Base-by-base conservation (phyloP, 768 basidiomycete species). In the Pleurotus djamor region DNA sequence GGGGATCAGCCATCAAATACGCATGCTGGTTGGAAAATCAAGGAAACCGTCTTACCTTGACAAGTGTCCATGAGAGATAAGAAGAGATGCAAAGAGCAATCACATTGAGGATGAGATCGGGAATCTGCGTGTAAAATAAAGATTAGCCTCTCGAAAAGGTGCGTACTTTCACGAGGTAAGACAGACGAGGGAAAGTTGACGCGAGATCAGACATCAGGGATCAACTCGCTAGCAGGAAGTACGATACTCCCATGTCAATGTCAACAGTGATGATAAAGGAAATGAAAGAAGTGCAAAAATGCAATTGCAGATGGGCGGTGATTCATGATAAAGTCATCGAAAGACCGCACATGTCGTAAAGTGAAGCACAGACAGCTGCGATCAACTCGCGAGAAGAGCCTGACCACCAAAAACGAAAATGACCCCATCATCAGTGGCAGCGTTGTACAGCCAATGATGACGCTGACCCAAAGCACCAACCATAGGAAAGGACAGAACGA, bases 21-120 rank as follows among this genome's bases (percentile, higher is more conserved):
- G 61, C 44, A 17, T 34, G 17, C 41, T 58, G 52, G 17, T 7
- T 51, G 5, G n/a, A 21, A 7, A 28, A 14, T 49, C n/a, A n/a
- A n/a, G 36, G 9, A 45, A 7, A 61, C 5, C 10, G 12, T 21
- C 66, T 4, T 55, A 81, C 81, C 64, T 72, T 74, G 41, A 82
- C 69, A 3, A 86, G 72, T 17, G 69, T 72, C 72, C 74, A 76
- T 3, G 82, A 83, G 2, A 85, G 68, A 61, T 72, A 78, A 4
- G 55, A 63, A 4, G 79, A 75, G 33, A 82, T 66, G 3, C 78
- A 13, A 13, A 84, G 68, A 0, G 75, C 82, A 3, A 74, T 76
- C 47, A 67, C 65, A 60, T 78, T 81, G 45, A 85, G 64, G 5
- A 81, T 64, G 16, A 83, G 65, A 59, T 85, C 81, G 7, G 79